Evolutionary conservation across 306 rosid species (phyloP).

Genomic region (Alnus glutinosa): DNA sequence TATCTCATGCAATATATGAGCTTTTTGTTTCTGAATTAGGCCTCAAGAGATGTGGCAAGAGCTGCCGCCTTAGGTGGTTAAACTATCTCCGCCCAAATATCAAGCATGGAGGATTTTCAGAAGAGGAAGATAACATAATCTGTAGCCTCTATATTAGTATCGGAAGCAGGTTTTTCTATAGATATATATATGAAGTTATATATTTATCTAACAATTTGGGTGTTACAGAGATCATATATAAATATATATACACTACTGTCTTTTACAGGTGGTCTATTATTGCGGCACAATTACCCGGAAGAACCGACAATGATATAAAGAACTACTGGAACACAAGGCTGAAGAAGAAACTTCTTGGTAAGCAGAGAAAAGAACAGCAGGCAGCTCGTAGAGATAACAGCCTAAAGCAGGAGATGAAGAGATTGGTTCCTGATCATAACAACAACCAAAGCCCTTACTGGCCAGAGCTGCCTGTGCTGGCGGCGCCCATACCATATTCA

Average conservation of each 20-base stretch:
- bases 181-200: too few relatives aligned
- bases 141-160: constrained; percentile 82
- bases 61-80: constrained; percentile 89
- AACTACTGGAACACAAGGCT: constrained; percentile 93
- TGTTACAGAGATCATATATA: too few relatives aligned
- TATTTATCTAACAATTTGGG: too few relatives aligned
- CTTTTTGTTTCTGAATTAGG: constrained; percentile 43
- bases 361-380: constrained; percentile 63
- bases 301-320: constrained; percentile 92
- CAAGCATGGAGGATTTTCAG: constrained; percentile 84
- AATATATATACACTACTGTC: too few relatives aligned
- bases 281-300: constrained; percentile 85
- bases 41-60: constrained; percentile 86
- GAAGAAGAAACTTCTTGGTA: constrained; percentile 84
- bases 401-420: constrained; percentile 41
- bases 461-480: constrained; percentile 58
- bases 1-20: not conserved
- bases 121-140: constrained; percentile 85
- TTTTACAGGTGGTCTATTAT: constrained; percentile 79
- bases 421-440: constrained; percentile 18
- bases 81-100: constrained; percentile 92
- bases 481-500: constrained; percentile 32
- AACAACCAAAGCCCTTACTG: constrained; percentile 47
- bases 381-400: constrained; percentile 41
- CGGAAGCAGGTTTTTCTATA: constrained; percentile 72